Percentiles rank a stretch among this genome's conserved stretches.
Evolutionary conservation across 441 rosid genomes (phyloP).

Genomic region (Omphalea diandra): DNA sequence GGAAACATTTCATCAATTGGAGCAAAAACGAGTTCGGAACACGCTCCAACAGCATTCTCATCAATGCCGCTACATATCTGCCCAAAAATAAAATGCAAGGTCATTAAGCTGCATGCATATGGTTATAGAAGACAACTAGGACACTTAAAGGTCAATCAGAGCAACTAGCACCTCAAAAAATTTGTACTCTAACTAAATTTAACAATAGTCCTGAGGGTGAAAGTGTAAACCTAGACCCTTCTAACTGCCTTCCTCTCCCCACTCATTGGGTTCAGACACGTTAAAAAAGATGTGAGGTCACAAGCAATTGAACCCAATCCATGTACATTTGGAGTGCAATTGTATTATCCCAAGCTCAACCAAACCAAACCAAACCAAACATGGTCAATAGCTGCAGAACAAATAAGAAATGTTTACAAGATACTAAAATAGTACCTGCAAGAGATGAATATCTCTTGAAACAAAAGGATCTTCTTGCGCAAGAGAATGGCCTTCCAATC

Average conservation of each 20-base stretch:
- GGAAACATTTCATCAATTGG: constrained; percentile 98
- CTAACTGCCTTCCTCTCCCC: too few species aligned
- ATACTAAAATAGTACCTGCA: constrained; percentile 59
- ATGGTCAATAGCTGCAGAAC: background rate
- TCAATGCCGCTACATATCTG: constrained; percentile 96
- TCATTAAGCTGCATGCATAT: background rate
- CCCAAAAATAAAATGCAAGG: constrained; percentile 7
- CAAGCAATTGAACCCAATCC: too few species aligned
- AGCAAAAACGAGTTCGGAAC: constrained; percentile 93
- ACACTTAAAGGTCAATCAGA: background rate
- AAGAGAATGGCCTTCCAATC: constrained; percentile 92
- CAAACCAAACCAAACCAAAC: background rate
- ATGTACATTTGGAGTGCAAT: too few species aligned
- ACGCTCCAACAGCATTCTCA: constrained; percentile 85
- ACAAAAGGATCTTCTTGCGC: constrained; percentile 88
- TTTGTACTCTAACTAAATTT: too few species aligned
- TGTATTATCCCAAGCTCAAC: too few species aligned
- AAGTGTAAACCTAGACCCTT: background rate
- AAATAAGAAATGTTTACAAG: background rate
- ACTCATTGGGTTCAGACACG: too few species aligned
- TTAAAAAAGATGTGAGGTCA: too few species aligned
- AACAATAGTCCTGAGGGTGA: background rate
- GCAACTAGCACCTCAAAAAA: background rate
- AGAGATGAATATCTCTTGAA: constrained; percentile 86
- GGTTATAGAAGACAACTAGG: background rate